Percentiles rank a stretch among this genome's conserved stretches.
Conservation (phyloP, 1,139 yeast genomes). For the Candida dubliniensis region DNA sequence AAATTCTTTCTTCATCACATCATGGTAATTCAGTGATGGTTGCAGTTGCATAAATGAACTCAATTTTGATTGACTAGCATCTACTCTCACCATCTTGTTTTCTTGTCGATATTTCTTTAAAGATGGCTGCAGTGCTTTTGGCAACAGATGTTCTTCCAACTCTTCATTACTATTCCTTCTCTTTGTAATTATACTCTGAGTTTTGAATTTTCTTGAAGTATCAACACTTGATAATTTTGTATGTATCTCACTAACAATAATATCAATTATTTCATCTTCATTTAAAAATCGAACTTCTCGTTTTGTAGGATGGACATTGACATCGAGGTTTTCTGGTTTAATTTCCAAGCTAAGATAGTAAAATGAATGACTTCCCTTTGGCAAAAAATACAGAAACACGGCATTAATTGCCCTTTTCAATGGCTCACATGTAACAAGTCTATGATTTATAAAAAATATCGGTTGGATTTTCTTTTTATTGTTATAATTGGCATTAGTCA, state of each 20-base stretch:
- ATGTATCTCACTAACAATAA: constrained; percentile 52
- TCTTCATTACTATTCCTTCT: constrained; percentile 17
- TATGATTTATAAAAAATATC: constrained; percentile 78
- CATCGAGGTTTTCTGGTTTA: constrained; percentile 74
- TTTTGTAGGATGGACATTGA: constrained; percentile 94
- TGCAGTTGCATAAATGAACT: constrained; percentile 15
- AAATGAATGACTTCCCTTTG: constrained; percentile 80
- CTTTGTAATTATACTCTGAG: constrained; percentile 54
- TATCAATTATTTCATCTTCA: constrained; percentile 83
- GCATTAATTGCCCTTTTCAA: constrained; percentile 67
- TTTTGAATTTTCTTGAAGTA: constrained; percentile 64
- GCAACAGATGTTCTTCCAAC: constrained; percentile 11
- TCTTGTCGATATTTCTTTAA: constrained; percentile 50
- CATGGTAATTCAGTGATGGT: constrained; percentile 6
- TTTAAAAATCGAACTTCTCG: constrained; percentile 83
- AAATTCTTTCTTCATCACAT: constrained; percentile 9
- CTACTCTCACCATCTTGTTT: constrained; percentile 72
- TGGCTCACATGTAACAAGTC: constrained; percentile 83
- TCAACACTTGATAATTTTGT: constrained; percentile 58
- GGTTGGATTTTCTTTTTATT: constrained; percentile 69
- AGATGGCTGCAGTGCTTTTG: constrained; percentile 11
- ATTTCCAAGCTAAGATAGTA: constrained; percentile 69
- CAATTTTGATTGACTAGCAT: constrained; percentile 40
- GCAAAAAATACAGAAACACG: constrained; percentile 65
- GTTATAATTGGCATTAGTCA: constrained; percentile 71